Base-by-base conservation (phyloP, 768 basidiomycete species). In the Phylloporus arenicola region DNA sequence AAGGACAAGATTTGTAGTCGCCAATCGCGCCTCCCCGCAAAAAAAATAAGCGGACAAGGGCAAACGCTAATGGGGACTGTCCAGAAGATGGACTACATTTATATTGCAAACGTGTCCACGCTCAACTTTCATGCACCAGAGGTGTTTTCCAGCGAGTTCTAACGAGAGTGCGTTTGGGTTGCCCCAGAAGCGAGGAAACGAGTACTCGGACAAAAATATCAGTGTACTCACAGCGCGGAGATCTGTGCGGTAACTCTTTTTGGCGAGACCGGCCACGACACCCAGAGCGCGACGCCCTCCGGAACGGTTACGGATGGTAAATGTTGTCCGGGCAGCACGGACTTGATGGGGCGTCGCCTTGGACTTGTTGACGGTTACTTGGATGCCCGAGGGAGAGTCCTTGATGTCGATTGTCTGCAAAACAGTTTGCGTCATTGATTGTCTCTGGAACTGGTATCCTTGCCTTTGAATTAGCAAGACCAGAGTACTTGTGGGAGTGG, bases 31-130 rank as follows among this genome's bases (percentile, higher is more conserved):
- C 76, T 76, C 74, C 64, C 65, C 35, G 37, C 6, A 3, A 31
- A 33, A n/a, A 17, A 43, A 19, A 45, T 2, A 62, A 53, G 62
- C 68, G 68, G 68, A 61, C 66, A 67, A 68, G 54, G 19, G 20
- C 48, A 38, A 38, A 31, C 42, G 35, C 6, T 53, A n/a, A 54
- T 53, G 55, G 59, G 37, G 61, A 67, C 55, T 35, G 47, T 58
- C 60, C 52, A 51, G 13, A 50, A 55, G 4, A 45, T 25, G 53
- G 64, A 58, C 61, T 9, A 24, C 2, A 37, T 75, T 59, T 70
- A 64, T 92, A 70, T 92, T 83, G 88, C 88, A 92, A 79, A 86
- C 87, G 72, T 88, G 84, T 92, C 88, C 87, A 92, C 88, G 80
- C 88, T 86, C 87, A 78, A 72, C 87, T 77, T 85, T 90, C 86